A percentile compares a stretch with the other conserved stretches of the same genome.
Evolutionary conservation across 1,139 yeast genomes (phyloP).

Genomic region (Zygosaccharomyces sapae): DNA sequence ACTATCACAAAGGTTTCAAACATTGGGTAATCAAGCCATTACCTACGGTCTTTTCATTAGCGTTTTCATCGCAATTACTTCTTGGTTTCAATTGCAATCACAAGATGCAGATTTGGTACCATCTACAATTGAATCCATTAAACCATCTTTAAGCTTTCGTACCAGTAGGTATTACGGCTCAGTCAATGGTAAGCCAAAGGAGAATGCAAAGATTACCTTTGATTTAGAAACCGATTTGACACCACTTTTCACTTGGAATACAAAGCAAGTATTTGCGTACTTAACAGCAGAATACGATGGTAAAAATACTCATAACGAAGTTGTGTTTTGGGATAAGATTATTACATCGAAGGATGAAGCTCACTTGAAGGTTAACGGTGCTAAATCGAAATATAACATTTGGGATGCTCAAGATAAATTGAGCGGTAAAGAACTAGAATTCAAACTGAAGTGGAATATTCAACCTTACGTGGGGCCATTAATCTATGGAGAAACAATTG

Average conservation of each 20-base stretch:
- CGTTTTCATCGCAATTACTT: conserved; percentile 45
- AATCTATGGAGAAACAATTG: conserved; percentile 58
- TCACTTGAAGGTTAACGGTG: conserved; percentile 46
- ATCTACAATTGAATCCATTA: conserved; percentile 42
- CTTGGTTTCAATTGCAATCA: conserved; percentile 47
- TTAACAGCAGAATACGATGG: conserved; percentile 74
- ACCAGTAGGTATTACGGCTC: conserved; percentile 75
- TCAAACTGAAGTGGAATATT: conserved; percentile 81
- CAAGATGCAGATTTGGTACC: conserved; percentile 45
- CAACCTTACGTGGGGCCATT: conserved; percentile 89
- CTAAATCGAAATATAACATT: conserved; percentile 72
- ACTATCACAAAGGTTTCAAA: conserved; percentile 47
- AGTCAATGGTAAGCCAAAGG: conserved; percentile 64
- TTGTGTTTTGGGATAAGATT: conserved; percentile 89
- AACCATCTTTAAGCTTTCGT: conserved; percentile 45
- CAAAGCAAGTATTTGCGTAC: conserved; percentile 88
- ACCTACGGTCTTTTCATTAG: conserved; percentile 49
- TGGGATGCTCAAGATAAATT: conserved; percentile 80
- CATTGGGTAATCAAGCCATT: conserved; percentile 52
- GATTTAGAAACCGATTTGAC: conserved; percentile 68
- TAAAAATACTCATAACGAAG: conserved; percentile 48
- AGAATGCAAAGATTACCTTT: conserved; percentile 67
- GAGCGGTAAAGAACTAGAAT: conserved; percentile 61
- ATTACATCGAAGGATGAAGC: conserved; percentile 60
- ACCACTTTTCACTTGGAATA: conserved; percentile 90